phyloP scores from a whole-genome alignment of 2,329 filamentous ascomycete genomes.

The Pseudogymnoascus sp. region DNA sequence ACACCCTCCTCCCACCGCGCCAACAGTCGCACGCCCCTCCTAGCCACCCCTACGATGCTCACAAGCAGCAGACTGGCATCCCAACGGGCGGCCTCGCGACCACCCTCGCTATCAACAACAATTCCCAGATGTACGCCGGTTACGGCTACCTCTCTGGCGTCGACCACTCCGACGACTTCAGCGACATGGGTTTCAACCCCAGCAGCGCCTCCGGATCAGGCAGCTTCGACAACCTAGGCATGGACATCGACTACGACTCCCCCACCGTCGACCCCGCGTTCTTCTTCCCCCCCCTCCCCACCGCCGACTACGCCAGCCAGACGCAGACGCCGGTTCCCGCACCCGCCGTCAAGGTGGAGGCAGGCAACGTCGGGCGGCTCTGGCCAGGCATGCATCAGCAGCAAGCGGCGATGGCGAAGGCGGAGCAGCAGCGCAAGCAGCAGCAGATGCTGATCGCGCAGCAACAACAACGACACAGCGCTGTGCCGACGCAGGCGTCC shows the following conservation, averaged over 20 bases:
- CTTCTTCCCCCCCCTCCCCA: conserved; percentile 44
- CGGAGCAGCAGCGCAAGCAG: conserved; percentile 60
- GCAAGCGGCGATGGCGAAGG: conserved; percentile 69
- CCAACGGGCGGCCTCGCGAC: conserved; percentile 75
- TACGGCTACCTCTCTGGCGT: conserved; percentile 40
- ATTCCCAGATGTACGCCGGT: conserved; percentile 38
- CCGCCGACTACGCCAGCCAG: conserved; percentile 40
- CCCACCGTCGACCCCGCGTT: conserved; percentile 49
- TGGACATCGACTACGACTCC: conserved; percentile 64
- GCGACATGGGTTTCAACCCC: conserved; percentile 55
- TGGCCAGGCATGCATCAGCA: conserved; percentile 94
- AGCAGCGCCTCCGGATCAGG: conserved; percentile 46
- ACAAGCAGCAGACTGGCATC: conserved; percentile 91
- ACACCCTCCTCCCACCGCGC: conserved; percentile 42
- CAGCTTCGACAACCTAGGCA: conserved; percentile 50
- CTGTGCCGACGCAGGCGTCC: conserved; percentile 46
- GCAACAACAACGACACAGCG: conserved; percentile 47
- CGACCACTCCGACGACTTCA: conserved; percentile 54
- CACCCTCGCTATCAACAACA: conserved; percentile 67
- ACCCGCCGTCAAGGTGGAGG: conserved; percentile 40
- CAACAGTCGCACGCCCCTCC: conserved; percentile 64
- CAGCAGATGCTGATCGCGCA: conserved; percentile 55
- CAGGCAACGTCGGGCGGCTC: conserved; percentile 59
- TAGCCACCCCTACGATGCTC: conserved; percentile 90
- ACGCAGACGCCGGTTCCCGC: conserved; percentile 37